phyloP scores from a whole-genome alignment of 306 rosid genomes.

The Cicer judaicum region DNA sequence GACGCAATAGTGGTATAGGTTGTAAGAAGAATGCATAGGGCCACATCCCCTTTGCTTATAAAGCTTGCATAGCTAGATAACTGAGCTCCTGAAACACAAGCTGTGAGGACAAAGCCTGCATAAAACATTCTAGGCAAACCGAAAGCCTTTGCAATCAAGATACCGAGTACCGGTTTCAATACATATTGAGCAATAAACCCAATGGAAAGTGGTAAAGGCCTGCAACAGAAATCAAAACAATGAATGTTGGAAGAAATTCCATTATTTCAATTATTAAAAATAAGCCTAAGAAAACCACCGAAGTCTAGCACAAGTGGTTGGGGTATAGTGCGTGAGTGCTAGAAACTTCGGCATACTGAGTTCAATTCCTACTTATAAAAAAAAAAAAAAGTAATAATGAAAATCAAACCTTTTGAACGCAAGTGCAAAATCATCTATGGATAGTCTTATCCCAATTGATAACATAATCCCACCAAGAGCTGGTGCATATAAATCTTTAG shows the following conservation, averaged over 20 bases:
- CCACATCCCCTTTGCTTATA: constrained; percentile 94
- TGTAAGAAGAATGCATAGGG: constrained; percentile 91
- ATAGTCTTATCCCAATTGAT: constrained; percentile 90
- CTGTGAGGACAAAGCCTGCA: constrained; percentile 85
- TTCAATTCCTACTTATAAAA: too few relatives aligned
- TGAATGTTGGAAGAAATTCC: constrained; percentile 44
- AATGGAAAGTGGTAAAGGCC: constrained; percentile 84
- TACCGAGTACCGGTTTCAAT: constrained; percentile 84
- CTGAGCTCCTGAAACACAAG: constrained; percentile 98
- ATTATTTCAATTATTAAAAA: constrained; percentile 34
- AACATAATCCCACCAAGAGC: constrained; percentile 99
- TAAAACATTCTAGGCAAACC: constrained; percentile 76
- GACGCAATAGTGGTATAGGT: constrained; percentile 89
- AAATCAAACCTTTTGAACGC: constrained; percentile 76
- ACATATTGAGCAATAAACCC: constrained; percentile 83
- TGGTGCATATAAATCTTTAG: constrained; percentile 93
- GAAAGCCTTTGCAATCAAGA: constrained; percentile 74
- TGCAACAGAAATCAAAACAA: constrained; percentile 58
- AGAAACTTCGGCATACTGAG: too few relatives aligned
- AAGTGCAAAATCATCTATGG: constrained; percentile 86
- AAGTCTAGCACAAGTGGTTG: too few relatives aligned
- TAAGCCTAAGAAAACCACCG: constrained; percentile 13
- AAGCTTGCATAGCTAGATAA: constrained; percentile 92
- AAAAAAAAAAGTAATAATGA: constrained; percentile 5
- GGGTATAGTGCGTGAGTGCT: too few relatives aligned